These are phyloP conservation scores for Kitagawia praeruptora DNA, from an alignment of 129 eudicot species.

Conservation along the genomic window DNA sequence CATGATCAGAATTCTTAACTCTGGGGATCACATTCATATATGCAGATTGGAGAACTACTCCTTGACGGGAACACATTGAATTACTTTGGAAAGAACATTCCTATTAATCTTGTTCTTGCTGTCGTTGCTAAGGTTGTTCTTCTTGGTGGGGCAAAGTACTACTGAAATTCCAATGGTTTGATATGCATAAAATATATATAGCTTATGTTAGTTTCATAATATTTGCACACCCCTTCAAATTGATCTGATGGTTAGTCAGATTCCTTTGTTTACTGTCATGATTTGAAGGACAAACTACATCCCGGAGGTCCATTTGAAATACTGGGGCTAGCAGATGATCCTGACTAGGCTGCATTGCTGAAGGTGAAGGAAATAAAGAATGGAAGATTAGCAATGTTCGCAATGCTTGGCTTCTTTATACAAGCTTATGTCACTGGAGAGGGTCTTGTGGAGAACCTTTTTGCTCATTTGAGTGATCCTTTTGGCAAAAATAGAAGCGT, in stretches of 20 bases:
- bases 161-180: conserved; percentile 90
- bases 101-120: conserved; percentile 73
- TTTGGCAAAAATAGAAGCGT: too few relatives aligned
- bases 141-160: conserved; percentile 95
- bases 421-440: conserved; percentile 90
- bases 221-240: background rate
- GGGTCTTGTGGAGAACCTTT: conserved; percentile 84
- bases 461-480: conserved; percentile 84
- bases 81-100: conserved; percentile 93
- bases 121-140: conserved; percentile 92
- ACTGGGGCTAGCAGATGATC: conserved; percentile 84
- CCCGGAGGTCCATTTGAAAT: conserved; percentile 99
- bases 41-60: conserved; percentile 89
- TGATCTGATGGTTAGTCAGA: background rate
- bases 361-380: conserved; percentile 99
- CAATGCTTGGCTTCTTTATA: conserved; percentile 86
- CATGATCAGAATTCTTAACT: background rate
- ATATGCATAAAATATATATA: conserved; percentile 34
- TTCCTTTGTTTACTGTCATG: conserved; percentile 29
- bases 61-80: conserved; percentile 93
- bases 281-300: conserved; percentile 88
- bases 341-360: conserved; percentile 82
- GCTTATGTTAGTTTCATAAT: background rate
- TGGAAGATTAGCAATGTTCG: conserved; percentile 87
- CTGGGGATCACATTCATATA: background rate